phyloP scores from a whole-genome alignment of 1,284 basidiomycete genomes.

The Tylopilus sp. region DNA sequence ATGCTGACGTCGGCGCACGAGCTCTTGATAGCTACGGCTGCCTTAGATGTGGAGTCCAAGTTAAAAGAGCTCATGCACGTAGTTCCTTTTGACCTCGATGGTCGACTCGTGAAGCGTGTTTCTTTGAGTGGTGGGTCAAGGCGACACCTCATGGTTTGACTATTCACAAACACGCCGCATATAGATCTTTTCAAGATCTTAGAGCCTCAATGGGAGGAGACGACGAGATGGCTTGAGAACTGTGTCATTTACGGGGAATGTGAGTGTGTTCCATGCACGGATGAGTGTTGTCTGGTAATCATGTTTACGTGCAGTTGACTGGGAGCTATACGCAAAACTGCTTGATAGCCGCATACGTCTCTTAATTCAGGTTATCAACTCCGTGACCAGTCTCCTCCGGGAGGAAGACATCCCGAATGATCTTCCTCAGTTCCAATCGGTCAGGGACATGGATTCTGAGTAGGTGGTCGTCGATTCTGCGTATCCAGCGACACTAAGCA shows the following conservation, averaged over 20 bases:
- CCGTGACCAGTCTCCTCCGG: slow-evolving; percentile 32
- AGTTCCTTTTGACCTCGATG: slow-evolving; percentile 52
- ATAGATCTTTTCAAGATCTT: slow-evolving; percentile 51
- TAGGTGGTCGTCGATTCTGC: slow-evolving; percentile 12
- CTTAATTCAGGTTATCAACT: slow-evolving; percentile 39
- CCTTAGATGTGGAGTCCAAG: slow-evolving; percentile 54
- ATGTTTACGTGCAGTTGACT: slow-evolving; percentile 47
- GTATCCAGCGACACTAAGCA: slow-evolving; percentile 9
- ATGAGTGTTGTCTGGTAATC: slow-evolving; percentile 3
- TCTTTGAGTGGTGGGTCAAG: slow-evolving; percentile 45
- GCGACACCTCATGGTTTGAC: neutral
- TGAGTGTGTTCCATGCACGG: slow-evolving; percentile 35
- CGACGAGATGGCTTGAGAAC: slow-evolving; percentile 54
- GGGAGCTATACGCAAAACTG: slow-evolving; percentile 52
- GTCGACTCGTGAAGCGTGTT: slow-evolving; percentile 47
- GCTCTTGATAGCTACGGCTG: slow-evolving; percentile 47
- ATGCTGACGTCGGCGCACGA: slow-evolving; percentile 42
- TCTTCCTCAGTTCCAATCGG: slow-evolving; percentile 16
- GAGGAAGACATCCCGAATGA: slow-evolving; percentile 21
- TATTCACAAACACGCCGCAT: slow-evolving; percentile 1
- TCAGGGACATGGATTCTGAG: slow-evolving; percentile 26
- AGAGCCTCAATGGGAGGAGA: slow-evolving; percentile 43
- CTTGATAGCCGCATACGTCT: slow-evolving; percentile 40
- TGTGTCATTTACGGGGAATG: slow-evolving; percentile 48
- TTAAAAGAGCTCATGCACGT: slow-evolving; percentile 41